Conservation (phyloP, 2,329 filamentous ascomycete genomes). For the Aspergillus sp. region DNA sequence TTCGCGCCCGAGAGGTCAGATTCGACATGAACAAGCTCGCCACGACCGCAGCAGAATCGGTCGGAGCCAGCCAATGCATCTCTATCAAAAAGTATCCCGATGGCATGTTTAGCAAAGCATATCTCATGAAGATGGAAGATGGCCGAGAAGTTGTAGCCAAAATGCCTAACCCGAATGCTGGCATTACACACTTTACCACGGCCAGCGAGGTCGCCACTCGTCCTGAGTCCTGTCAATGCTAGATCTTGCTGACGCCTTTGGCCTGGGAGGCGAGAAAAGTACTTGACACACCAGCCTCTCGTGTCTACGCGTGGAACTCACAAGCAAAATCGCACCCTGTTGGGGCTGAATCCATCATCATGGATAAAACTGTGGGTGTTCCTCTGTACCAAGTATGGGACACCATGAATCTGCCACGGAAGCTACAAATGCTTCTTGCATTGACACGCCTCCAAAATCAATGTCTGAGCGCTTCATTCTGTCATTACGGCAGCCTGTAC, state of each 20-base stretch:
- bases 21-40: slow-evolving; percentile 23
- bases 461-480: slow-evolving; percentile 28
- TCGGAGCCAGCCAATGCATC: slow-evolving; percentile 17
- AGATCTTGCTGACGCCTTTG: slow-evolving; percentile 12
- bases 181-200: slow-evolving; percentile 26
- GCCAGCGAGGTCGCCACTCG: slow-evolving; percentile 39
- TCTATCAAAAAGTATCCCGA: slow-evolving; percentile 25
- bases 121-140: slow-evolving; percentile 30
- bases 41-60: slow-evolving; percentile 17
- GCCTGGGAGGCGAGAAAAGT: slow-evolving; percentile 21
- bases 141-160: slow-evolving; percentile 30
- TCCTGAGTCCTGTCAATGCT: background rate
- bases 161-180: slow-evolving; percentile 33
- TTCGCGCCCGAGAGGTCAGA: slow-evolving; percentile 19
- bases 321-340: slow-evolving; percentile 17
- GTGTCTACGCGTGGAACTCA: slow-evolving; percentile 21
- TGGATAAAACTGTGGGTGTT: slow-evolving; percentile 22
- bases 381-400: slow-evolving; percentile 24
- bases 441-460: slow-evolving; percentile 24
- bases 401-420: slow-evolving; percentile 21
- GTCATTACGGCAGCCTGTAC: slow-evolving; percentile 28
- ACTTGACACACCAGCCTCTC: slow-evolving; percentile 19
- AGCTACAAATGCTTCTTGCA: slow-evolving; percentile 24
- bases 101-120: slow-evolving; percentile 30
- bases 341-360: slow-evolving; percentile 21